phyloP scores from a whole-genome alignment of 2,329 filamentous ascomycete genomes.

The Hypoxylon sp. region DNA sequence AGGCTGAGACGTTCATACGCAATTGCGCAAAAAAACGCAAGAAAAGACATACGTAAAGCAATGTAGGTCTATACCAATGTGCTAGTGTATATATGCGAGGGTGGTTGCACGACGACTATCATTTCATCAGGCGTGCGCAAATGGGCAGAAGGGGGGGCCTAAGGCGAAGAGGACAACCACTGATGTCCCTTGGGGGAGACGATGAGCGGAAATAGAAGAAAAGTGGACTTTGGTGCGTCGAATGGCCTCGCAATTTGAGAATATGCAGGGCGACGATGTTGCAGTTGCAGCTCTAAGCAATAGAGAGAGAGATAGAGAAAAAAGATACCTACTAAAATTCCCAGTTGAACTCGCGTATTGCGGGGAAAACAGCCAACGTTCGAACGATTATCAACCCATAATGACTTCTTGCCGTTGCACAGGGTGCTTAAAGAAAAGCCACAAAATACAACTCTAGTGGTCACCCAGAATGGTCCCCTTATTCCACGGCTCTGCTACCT shows the following conservation, averaged over 20 bases:
- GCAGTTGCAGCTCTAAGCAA: conserved; percentile 6
- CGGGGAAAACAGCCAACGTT: conserved; percentile 34
- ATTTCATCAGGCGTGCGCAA: conserved; percentile 24
- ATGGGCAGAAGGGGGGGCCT: conserved; percentile 21
- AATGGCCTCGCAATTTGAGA: not conserved
- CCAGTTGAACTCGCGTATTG: conserved; percentile 21
- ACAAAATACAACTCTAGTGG: conserved; percentile 14
- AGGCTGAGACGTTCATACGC: conserved; percentile 13
- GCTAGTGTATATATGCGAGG: conserved; percentile 24
- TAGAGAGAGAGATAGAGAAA: conserved; percentile 3
- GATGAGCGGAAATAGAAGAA: not conserved
- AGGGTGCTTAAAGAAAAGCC: conserved; percentile 16
- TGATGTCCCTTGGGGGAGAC: too few species aligned
- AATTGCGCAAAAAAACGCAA: conserved; percentile 9
- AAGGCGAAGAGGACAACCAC: conserved; percentile 6
- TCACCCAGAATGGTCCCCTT: conserved; percentile 2
- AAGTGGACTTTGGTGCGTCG: not conserved
- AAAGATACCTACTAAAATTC: conserved; percentile 10
- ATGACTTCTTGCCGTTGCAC: conserved; percentile 28
- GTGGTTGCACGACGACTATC: conserved; percentile 29
- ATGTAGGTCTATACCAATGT: conserved; percentile 26
- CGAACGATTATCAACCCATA: conserved; percentile 36
- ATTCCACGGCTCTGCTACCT: too few species aligned
- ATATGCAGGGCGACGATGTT: conserved; percentile 20
- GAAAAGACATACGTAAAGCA: conserved; percentile 31